phyloP scores from a whole-genome alignment of 495 filamentous ascomycete genomes.

The Letharia columbiana region DNA sequence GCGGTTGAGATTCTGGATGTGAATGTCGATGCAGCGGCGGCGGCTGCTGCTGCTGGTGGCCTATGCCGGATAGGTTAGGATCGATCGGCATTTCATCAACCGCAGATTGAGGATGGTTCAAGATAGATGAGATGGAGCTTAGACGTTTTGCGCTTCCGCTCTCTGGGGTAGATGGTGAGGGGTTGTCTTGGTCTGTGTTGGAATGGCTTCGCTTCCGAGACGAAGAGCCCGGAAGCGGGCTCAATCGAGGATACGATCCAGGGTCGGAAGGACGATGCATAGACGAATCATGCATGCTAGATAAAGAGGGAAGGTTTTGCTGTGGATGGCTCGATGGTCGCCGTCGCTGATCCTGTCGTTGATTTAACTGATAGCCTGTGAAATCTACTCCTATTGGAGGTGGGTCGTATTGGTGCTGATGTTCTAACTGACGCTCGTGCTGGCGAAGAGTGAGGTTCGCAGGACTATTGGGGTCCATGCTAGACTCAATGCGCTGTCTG shows the following conservation, averaged over 20 bases:
- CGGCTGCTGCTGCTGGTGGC: conserved; percentile 30
- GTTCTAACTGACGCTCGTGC: conserved; percentile 37
- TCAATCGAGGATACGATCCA: conserved; percentile 32
- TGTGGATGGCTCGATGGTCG: conserved; percentile 32
- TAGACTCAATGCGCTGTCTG: conserved; percentile 39
- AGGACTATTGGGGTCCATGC: conserved; percentile 46
- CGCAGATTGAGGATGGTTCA: conserved; percentile 49
- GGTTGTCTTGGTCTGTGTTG: conserved; percentile 35
- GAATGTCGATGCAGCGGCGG: conserved; percentile 30
- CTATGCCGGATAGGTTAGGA: conserved; percentile 35
- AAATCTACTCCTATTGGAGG: conserved; percentile 42
- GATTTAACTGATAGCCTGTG: conserved; percentile 36
- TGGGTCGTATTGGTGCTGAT: conserved; percentile 34
- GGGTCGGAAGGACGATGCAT: conserved; percentile 29
- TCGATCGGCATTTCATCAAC: conserved; percentile 44
- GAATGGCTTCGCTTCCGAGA: conserved; percentile 38
- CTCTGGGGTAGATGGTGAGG: conserved; percentile 33
- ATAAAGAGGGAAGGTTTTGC: conserved; percentile 34
- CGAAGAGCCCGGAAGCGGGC: conserved; percentile 30
- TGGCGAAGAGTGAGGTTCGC: conserved; percentile 53
- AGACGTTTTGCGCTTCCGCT: conserved; percentile 48
- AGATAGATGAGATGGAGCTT: conserved; percentile 71
- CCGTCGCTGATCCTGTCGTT: conserved; percentile 17
- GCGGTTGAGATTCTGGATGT: conserved; percentile 27
- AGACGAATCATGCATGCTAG: conserved; percentile 35